Base-by-base conservation (phyloP, 495 filamentous ascomycete genomes). In the Aspergillus saccharolyticus region DNA sequence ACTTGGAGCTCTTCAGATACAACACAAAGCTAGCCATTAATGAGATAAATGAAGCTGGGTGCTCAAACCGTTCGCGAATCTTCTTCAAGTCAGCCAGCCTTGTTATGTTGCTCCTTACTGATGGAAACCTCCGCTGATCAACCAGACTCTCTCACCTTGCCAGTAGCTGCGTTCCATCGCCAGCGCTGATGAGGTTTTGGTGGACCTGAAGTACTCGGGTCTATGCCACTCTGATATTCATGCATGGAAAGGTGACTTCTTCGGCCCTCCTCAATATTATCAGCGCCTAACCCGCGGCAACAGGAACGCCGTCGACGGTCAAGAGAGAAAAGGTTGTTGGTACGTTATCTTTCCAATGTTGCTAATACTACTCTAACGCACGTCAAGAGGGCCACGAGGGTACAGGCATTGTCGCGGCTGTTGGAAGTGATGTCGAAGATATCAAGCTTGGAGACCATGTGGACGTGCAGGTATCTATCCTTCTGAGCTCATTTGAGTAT, bases 141-240 rank as follows among this genome's bases (percentile, higher is more conserved):
- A 28, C 9, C 9, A 28, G 25, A 28, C 25, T 28, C 25, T 28
- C 25, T 28, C 9, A 9, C 25, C 25, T n/a, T 28, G 25, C 10
- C 12, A 28, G 1, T 12, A 10, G 25, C 25, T 2, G 14, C 20
- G 46, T 16, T 25, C 21, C 21, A 4, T 49, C 21, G 20, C 59
- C 54, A 1, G 59, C 25, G 9, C 48, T 1, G 59, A 57, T 49
- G 49, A 56, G 20, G 25, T 61, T 1, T 18, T 61, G 54, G 59
- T 61, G 4, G 15, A 54, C 14, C 18, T 61, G 4, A 28, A 56
- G 15, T 61, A 53, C 39, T 50, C 54, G 15, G 59, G 59, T 19
- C 54, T 61, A 18, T 61, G 59, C 20, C 43, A 57, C 21, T 56
- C 59, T 1, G 49, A 53, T 20, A 28, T 57, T 44, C 54, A 57